Evolutionary conservation across 371 early-diverging fungal genomes (phyloP).

Genomic region (Lichtheimia hyalospora): DNA sequence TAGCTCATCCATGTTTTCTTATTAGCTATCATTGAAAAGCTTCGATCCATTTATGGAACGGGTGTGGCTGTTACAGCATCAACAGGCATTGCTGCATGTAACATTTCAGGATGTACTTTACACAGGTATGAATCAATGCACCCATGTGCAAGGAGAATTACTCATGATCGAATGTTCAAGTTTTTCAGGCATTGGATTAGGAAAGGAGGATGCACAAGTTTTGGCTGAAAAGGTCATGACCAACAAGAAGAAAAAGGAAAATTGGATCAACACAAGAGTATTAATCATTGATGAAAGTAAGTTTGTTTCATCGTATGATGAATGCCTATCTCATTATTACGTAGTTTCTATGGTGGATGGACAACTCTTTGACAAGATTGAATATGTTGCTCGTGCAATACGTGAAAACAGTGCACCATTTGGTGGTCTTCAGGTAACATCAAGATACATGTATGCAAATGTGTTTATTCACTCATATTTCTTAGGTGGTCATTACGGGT

Average conservation of each 20-base stretch:
- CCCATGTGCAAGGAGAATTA: background rate
- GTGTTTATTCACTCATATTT: background rate
- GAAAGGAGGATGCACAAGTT: conserved; percentile 36
- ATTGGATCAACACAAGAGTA: conserved; percentile 70
- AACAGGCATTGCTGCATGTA: conserved; percentile 86
- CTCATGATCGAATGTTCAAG: conserved; percentile 24
- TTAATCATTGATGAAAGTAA: conserved; percentile 89
- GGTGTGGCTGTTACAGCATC: conserved; percentile 82
- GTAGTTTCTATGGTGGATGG: conserved; percentile 90
- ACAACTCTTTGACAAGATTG: conserved; percentile 78
- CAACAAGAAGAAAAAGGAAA: conserved; percentile 22
- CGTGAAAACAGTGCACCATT: conserved; percentile 60
- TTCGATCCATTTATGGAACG: conserved; percentile 28
- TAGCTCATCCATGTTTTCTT: background rate
- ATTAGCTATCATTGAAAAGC: conserved; percentile 53
- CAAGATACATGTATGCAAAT: background rate
- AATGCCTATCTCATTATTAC: background rate
- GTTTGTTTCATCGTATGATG: conserved; percentile 4
- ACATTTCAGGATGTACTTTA: conserved; percentile 80
- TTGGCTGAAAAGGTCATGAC: conserved; percentile 39
- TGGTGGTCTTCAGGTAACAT: conserved; percentile 83
- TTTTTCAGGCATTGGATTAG: conserved; percentile 77
- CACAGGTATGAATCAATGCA: conserved; percentile 43
- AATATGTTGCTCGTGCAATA: conserved; percentile 66
- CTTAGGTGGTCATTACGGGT: conserved; percentile 75